Evolutionary conservation across 805 yeast species (phyloP).

Genomic region (Lachancea sp.): DNA sequence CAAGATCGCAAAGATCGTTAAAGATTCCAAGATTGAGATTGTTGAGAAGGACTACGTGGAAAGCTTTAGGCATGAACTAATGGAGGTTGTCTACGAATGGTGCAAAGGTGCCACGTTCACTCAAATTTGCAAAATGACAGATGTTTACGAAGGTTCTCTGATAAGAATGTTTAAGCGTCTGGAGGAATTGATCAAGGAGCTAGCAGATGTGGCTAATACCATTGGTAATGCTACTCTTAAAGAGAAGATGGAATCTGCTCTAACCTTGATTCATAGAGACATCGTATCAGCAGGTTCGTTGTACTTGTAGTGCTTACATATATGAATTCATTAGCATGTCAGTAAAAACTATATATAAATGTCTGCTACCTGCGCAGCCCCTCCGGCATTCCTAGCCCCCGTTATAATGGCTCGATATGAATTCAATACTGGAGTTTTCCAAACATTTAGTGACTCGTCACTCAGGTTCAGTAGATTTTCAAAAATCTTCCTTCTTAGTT

Average conservation of each 20-base stretch:
- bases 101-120: slow-evolving; percentile 94
- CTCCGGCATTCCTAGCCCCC: slow-evolving; percentile 6
- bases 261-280: slow-evolving; percentile 86
- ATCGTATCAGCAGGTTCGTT: slow-evolving; percentile 94
- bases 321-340: no score
- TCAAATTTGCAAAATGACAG: slow-evolving; percentile 97
- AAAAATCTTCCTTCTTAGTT: slow-evolving; percentile 19
- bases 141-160: slow-evolving; percentile 94
- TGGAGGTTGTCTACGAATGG: slow-evolving; percentile 98
- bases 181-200: slow-evolving; percentile 87
- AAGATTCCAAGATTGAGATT: slow-evolving; percentile 84
- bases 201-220: slow-evolving; percentile 86
- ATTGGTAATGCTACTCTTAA: slow-evolving; percentile 86
- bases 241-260: slow-evolving; percentile 80
- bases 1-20: slow-evolving; percentile 80
- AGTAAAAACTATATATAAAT: slow-evolving; percentile 7
- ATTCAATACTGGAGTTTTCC: slow-evolving; percentile 21
- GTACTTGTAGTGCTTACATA: slow-evolving; percentile 40
- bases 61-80: slow-evolving; percentile 82
- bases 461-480: slow-evolving; percentile 19
- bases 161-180: slow-evolving; percentile 91
- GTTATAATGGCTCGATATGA: slow-evolving; percentile 13
- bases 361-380: slow-evolving; percentile 12
- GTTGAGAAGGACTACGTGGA: slow-evolving; percentile 91
- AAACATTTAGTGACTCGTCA: slow-evolving; percentile 15